A percentile compares a stretch with the other conserved stretches of the same genome.
Evolutionary conservation across 1,139 yeast species (phyloP).

Genomic region (Taiozyma onychis): DNA sequence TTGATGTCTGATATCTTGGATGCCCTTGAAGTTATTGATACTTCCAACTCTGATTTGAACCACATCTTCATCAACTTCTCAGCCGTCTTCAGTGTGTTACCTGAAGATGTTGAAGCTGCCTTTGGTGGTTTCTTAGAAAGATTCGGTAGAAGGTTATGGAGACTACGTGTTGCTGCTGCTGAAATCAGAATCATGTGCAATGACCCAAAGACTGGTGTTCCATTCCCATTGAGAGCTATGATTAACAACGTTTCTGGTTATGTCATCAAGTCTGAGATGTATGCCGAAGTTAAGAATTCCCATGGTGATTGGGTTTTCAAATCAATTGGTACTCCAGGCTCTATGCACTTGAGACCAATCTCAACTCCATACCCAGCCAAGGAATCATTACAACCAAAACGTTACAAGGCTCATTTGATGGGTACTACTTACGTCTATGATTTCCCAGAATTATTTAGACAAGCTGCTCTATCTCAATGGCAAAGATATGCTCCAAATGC

Average conservation of each 20-base stretch:
- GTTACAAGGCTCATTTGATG: slow-evolving; percentile 97
- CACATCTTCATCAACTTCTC: slow-evolving; percentile 96
- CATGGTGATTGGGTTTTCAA: slow-evolving; percentile 97
- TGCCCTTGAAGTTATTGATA: slow-evolving; percentile 89
- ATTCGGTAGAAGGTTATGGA: slow-evolving; percentile 95
- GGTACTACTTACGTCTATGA: slow-evolving; percentile 98
- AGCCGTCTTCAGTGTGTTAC: slow-evolving; percentile 88
- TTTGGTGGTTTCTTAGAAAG: slow-evolving; percentile 97
- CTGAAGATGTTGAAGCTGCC: slow-evolving; percentile 95
- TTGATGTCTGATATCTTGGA: slow-evolving; percentile 94
- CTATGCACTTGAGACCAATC: slow-evolving; percentile 95
- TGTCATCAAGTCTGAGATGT: slow-evolving; percentile 91
- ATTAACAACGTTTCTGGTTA: slow-evolving; percentile 96
- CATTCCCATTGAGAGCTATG: slow-evolving; percentile 94
- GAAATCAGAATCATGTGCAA: slow-evolving; percentile 95
- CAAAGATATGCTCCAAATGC: slow-evolving; percentile 48
- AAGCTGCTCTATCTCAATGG: slow-evolving; percentile 86
- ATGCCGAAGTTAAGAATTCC: slow-evolving; percentile 87
- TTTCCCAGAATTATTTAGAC: slow-evolving; percentile 97
- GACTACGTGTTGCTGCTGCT: slow-evolving; percentile 94
- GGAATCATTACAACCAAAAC: slow-evolving; percentile 96
- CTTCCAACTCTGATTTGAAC: slow-evolving; percentile 91
- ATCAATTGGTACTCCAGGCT: slow-evolving; percentile 89
- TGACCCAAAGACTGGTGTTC: slow-evolving; percentile 79
- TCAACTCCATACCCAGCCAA: slow-evolving; percentile 96